Evolutionary conservation across 1,139 yeast species (phyloP), one percentile per base, ranked within the genome.

Genomic region (Spencermartinsiella ligniputridi): DNA sequence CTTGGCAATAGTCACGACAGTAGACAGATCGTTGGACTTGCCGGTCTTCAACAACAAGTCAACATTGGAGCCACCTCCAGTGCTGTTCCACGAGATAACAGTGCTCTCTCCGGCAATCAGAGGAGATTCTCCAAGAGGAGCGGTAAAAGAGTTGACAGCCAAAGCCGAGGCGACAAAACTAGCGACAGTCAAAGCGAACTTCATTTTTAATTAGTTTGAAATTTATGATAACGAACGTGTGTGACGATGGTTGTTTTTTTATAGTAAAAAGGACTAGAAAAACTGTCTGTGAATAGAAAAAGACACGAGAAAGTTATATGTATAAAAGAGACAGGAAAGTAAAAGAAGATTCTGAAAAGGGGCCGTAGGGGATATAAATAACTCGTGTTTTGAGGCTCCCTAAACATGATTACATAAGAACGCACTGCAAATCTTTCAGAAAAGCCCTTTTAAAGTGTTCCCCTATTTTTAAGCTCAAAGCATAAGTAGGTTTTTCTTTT

Each of bases 1-100:
- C 43, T 55, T 48, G 48, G 65, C 63, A 52, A 67, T 63, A 45
- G 67, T 62, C 45, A 66, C 52, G 13, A 63, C 69, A 19, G 62
- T 54, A 33, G 50, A 46, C 42, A 67, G 56, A 54, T 64, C 52
- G 49, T 48, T 42, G 29, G 68, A 44, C 35, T 55, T 50, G n/a
- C 71, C 71, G 48, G 61, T 40, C 49, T 52, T 53, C 40, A 67
- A 58, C 38, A 52, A 42, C 32, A 67, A 56, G 49, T 62, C 57
- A 46, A 67, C 60, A 36, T 55, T 48, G 45, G 56, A 49, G 37
- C 68, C 69, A 35, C 59, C 63, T 21, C 53, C 56, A 41, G 63
- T 58, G 53, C 57, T 54, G 49, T 55, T 55, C 71, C 71, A 67
- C 37, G 56, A 44, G 48, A 67, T 53, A 40, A 60, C 53, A 47